phyloP scores from a whole-genome alignment of 1,139 yeast genomes.

The Candida dubliniensis region DNA sequence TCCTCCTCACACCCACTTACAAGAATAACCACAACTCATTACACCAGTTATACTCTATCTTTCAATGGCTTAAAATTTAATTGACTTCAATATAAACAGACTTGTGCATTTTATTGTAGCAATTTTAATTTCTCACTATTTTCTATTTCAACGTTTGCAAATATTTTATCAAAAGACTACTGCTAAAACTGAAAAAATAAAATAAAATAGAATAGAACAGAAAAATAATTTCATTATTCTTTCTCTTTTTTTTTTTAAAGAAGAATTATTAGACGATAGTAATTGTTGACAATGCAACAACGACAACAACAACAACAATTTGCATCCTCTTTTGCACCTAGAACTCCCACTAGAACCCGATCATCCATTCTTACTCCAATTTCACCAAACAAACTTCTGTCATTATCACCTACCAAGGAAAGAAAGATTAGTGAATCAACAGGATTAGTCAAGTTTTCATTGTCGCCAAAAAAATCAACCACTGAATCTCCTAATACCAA shows the following conservation, averaged over 20 bases:
- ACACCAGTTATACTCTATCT: too few species aligned
- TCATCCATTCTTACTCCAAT: slow-evolving; percentile 13
- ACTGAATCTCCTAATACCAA: neutral
- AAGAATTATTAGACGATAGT: neutral
- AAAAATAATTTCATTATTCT: neutral
- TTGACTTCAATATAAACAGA: too few species aligned
- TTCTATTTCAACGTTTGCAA: too few species aligned
- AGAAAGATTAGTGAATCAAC: slow-evolving; percentile 22
- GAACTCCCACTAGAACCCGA: neutral
- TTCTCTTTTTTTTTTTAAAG: neutral
- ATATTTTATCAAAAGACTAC: too few species aligned
- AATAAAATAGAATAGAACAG: neutral
- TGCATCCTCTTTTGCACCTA: slow-evolving; percentile 11
- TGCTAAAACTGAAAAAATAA: neutral
- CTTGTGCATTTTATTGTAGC: too few species aligned
- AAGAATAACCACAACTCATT: too few species aligned
- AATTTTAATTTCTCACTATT: too few species aligned
- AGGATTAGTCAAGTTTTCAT: slow-evolving; percentile 22
- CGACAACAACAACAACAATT: slow-evolving; percentile 5
- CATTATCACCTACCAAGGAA: slow-evolving; percentile 7
- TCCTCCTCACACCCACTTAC: too few species aligned
- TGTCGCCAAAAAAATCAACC: slow-evolving; percentile 13
- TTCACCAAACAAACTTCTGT: slow-evolving; percentile 6
- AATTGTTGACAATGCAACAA: slow-evolving; percentile 2
- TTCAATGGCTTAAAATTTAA: too few species aligned